phyloP scores from a whole-genome alignment of 1,284 basidiomycete genomes.

The Melampsora larici-populina region DNA sequence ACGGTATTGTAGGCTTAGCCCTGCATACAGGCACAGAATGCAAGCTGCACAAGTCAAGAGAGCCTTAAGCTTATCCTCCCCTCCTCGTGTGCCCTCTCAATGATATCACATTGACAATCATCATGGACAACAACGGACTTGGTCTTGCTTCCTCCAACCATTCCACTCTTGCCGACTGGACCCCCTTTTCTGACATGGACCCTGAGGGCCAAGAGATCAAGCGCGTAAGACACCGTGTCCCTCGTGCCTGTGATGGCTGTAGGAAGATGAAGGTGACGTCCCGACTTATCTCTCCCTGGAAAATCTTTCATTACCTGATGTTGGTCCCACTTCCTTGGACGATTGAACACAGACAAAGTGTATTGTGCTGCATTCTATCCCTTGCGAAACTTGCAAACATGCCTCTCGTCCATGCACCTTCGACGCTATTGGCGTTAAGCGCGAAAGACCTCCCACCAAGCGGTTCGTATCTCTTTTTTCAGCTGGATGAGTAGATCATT shows the following conservation, averaged over 20 bases:
- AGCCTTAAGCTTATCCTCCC: too few relatives aligned
- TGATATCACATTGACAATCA: not conserved
- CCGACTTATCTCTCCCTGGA: not conserved
- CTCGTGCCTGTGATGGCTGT: conserved; percentile 30
- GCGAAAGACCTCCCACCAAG: conserved; percentile 32
- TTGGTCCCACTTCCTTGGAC: not conserved
- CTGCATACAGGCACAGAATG: too few relatives aligned
- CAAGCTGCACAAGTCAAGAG: too few relatives aligned
- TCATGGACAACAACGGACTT: not conserved
- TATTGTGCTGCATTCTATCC: not conserved
- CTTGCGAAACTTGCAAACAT: conserved; percentile 25
- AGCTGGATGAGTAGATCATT: not conserved
- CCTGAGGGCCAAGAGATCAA: not conserved
- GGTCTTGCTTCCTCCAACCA: not conserved
- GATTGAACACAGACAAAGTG: conserved; percentile 17
- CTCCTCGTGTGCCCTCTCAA: too few relatives aligned
- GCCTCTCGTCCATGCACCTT: conserved; percentile 23
- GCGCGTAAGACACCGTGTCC: conserved; percentile 3
- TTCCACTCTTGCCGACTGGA: not conserved
- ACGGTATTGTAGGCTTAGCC: too few relatives aligned
- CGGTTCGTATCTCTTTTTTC: conserved; percentile 11
- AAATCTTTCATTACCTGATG: not conserved
- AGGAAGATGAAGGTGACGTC: conserved; percentile 29
- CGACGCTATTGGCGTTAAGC: conserved; percentile 16
- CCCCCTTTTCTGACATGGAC: not conserved